Conservation (phyloP, 2,329 filamentous ascomycete species). For the Metarhizium humberi region DNA sequence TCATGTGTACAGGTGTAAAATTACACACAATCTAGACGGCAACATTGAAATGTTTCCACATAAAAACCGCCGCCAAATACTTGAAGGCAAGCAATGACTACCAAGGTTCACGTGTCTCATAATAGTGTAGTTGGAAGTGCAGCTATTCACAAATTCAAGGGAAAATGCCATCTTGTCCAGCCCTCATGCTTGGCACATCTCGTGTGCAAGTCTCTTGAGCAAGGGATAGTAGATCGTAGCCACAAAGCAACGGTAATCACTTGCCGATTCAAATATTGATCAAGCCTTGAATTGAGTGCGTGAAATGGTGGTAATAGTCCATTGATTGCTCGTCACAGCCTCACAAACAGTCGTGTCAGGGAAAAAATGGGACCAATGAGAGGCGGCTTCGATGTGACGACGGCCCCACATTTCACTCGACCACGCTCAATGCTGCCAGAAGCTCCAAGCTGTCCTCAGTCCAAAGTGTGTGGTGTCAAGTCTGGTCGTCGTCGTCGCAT, state of each 20-base stretch:
- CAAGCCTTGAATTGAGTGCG: background rate
- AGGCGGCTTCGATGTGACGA: background rate
- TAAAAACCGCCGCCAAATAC: background rate
- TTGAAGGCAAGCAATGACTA: background rate
- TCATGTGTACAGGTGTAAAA: constrained; percentile 43
- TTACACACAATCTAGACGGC: constrained; percentile 40
- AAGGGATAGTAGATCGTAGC: background rate
- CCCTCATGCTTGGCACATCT: no score
- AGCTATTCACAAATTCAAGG: background rate
- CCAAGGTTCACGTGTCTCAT: background rate
- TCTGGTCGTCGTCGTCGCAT: background rate
- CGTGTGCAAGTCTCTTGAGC: background rate
- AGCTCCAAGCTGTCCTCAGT: constrained; percentile 39
- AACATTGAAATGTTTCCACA: background rate
- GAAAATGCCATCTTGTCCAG: background rate
- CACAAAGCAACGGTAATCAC: background rate
- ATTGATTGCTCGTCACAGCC: background rate
- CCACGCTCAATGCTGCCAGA: constrained; percentile 7
- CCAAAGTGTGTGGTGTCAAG: background rate
- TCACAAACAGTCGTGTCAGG: background rate
- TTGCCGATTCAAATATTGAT: background rate
- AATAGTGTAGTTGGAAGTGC: background rate
- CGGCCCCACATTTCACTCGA: background rate
- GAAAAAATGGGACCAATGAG: background rate
- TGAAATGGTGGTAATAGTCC: background rate